Evolutionary conservation across 2,329 filamentous ascomycete species (phyloP).

Genomic region (Fusarium sp.): DNA sequence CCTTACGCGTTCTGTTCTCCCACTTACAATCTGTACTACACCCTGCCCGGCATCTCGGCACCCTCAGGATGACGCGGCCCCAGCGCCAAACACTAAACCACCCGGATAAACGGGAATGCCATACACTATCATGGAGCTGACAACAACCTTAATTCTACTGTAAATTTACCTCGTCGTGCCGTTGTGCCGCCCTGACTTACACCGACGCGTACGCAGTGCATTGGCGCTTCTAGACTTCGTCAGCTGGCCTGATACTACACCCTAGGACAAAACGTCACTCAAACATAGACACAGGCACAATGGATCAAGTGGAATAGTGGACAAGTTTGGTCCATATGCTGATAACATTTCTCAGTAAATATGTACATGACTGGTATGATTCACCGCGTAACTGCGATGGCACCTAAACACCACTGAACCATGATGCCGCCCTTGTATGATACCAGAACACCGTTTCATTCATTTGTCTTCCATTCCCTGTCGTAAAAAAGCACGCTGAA

Average conservation of each 20-base stretch:
- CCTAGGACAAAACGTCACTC: conserved; percentile 14
- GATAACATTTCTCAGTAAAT: conserved; percentile 29
- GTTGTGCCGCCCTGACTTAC: conserved; percentile 9
- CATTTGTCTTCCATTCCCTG: conserved; percentile 25
- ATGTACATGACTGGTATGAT: conserved; percentile 29
- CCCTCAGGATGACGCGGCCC: conserved; percentile 41
- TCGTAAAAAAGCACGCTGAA: conserved; percentile 40
- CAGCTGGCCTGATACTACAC: background rate
- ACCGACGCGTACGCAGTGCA: conserved; percentile 7
- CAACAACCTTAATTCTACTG: conserved; percentile 17
- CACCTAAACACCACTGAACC: conserved; percentile 27
- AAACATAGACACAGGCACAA: background rate
- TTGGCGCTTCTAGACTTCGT: background rate
- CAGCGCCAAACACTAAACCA: conserved; percentile 7
- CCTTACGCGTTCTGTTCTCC: background rate
- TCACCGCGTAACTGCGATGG: conserved; percentile 2
- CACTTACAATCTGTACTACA: conserved; percentile 6
- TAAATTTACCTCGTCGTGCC: conserved; percentile 11
- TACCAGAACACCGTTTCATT: conserved; percentile 32
- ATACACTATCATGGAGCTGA: background rate
- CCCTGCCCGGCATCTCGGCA: conserved; percentile 33
- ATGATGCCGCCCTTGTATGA: conserved; percentile 15
- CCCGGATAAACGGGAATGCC: conserved; percentile 18
- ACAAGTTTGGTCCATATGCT: conserved; percentile 18
- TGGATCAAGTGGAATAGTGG: background rate